A percentile compares a stretch with the other conserved stretches of the same genome.
Evolutionary conservation across 2,329 filamentous ascomycete genomes (phyloP).

Genomic region (Endoconidiophora laricicola): DNA sequence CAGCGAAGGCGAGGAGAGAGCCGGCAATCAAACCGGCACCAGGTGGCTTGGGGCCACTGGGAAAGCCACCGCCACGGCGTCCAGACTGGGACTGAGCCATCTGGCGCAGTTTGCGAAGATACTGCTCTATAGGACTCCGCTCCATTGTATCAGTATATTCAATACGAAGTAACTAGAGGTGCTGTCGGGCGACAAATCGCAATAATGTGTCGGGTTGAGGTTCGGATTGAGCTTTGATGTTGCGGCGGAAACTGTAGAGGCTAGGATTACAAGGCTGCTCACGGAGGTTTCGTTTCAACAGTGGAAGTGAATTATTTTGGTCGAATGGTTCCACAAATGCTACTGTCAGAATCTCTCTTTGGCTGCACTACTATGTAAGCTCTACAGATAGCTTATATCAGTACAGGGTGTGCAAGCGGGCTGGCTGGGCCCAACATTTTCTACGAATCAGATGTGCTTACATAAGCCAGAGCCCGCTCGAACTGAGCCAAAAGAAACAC

Average conservation of each 20-base stretch:
- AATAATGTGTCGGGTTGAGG: slow-evolving; percentile 6
- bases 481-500: too few relatives aligned
- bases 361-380: too few relatives aligned
- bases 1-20: slow-evolving; percentile 28
- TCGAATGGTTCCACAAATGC: too few relatives aligned
- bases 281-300: not conserved
- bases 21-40: slow-evolving; percentile 26
- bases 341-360: too few relatives aligned
- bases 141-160: slow-evolving; percentile 10
- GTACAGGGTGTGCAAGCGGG: too few relatives aligned
- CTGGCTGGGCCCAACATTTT: too few relatives aligned
- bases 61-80: slow-evolving; percentile 26
- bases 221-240: not conserved
- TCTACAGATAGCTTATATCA: too few relatives aligned
- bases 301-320: too few relatives aligned
- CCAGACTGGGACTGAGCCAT: slow-evolving; percentile 27
- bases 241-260: not conserved
- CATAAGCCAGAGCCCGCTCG: too few relatives aligned
- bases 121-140: slow-evolving; percentile 30
- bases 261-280: not conserved
- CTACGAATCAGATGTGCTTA: too few relatives aligned
- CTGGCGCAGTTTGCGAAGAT: slow-evolving; percentile 33
- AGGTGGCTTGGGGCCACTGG: slow-evolving; percentile 18
- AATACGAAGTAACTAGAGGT: not conserved
- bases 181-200: not conserved